Percentiles rank a stretch among this genome's conserved stretches.
Conservation (phyloP, 148 eudicot genomes). For the Dianthus caryophyllus region DNA sequence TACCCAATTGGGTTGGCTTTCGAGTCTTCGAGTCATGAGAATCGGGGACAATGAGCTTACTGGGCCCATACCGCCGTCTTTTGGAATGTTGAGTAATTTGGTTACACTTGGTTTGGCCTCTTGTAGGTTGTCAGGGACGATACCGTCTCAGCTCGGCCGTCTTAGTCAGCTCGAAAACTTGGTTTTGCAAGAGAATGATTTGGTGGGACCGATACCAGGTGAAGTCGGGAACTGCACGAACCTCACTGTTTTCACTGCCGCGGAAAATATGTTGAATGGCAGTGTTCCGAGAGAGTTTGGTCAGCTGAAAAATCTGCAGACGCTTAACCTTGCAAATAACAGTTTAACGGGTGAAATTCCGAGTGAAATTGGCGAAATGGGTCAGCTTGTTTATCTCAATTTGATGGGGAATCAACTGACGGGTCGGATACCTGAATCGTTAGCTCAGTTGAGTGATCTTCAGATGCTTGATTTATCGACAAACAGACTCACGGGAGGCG, state of each 20-base stretch:
- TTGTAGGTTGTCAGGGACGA: conserved; percentile 53
- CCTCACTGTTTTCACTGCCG: conserved; percentile 48
- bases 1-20: conserved; percentile 53
- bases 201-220: conserved; percentile 58
- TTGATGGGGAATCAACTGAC: conserved; percentile 68
- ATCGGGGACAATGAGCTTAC: conserved; percentile 79
- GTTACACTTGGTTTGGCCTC: conserved; percentile 73
- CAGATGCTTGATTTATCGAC: conserved; percentile 66
- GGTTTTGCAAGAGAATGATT: conserved; percentile 57
- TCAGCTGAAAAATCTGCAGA: conserved; percentile 42
- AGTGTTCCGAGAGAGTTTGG: conserved; percentile 52
- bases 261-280: conserved; percentile 63
- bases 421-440: conserved; percentile 56
- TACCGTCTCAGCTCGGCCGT: conserved; percentile 60
- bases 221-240: conserved; percentile 58
- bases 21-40: conserved; percentile 47
- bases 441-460: conserved; percentile 46
- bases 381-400: conserved; percentile 62
- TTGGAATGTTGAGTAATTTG: conserved; percentile 57
- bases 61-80: conserved; percentile 55
- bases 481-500: conserved; percentile 62
- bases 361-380: conserved; percentile 47
- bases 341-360: conserved; percentile 66
- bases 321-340: conserved; percentile 72
- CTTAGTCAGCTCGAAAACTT: conserved; percentile 42